Percentiles rank a stretch among this genome's conserved stretches.
Conservation (phyloP, 345 rosid genomes). For the Mallotus nudiflorus region DNA sequence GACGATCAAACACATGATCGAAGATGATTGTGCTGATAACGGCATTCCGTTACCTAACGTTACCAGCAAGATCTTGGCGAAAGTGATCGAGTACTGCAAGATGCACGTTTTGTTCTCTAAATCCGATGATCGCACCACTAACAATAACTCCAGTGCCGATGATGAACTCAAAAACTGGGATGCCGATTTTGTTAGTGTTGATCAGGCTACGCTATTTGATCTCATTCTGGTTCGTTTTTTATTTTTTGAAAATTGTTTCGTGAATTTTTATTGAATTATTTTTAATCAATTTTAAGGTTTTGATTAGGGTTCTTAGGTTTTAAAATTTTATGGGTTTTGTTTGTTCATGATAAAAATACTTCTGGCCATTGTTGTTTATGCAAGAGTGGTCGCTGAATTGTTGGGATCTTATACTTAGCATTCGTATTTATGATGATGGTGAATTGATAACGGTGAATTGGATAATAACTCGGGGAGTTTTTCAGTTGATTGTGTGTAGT, state of each 20-base stretch:
- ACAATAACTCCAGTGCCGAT: not conserved
- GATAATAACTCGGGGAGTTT: too few species aligned
- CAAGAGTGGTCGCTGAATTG: too few species aligned
- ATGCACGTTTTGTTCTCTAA: slow-evolving; percentile 27
- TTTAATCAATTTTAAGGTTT: not conserved
- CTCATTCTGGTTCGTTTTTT: slow-evolving; percentile 25
- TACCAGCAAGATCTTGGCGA: slow-evolving; percentile 30
- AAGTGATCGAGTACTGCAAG: slow-evolving; percentile 38
- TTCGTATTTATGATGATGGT: too few species aligned
- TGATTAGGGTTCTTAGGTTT: too few species aligned
- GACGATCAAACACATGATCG: slow-evolving; percentile 31
- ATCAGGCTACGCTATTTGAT: slow-evolving; percentile 30
- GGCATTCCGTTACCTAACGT: slow-evolving; percentile 31
- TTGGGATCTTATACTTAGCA: too few species aligned
- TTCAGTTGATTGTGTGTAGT: too few species aligned
- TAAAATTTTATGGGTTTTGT: not conserved
- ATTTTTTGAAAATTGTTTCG: too few species aligned
- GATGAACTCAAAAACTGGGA: slow-evolving; percentile 28
- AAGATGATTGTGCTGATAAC: slow-evolving; percentile 29
- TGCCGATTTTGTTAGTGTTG: slow-evolving; percentile 34
- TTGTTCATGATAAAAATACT: too few species aligned
- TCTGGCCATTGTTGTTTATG: too few species aligned
- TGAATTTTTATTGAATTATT: not conserved
- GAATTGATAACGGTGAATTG: too few species aligned
- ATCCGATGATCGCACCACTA: not conserved